A percentile compares a stretch with the other conserved stretches of the same genome.
Conservation (phyloP, 495 filamentous ascomycete genomes). For the Aspergillus indologenus region DNA sequence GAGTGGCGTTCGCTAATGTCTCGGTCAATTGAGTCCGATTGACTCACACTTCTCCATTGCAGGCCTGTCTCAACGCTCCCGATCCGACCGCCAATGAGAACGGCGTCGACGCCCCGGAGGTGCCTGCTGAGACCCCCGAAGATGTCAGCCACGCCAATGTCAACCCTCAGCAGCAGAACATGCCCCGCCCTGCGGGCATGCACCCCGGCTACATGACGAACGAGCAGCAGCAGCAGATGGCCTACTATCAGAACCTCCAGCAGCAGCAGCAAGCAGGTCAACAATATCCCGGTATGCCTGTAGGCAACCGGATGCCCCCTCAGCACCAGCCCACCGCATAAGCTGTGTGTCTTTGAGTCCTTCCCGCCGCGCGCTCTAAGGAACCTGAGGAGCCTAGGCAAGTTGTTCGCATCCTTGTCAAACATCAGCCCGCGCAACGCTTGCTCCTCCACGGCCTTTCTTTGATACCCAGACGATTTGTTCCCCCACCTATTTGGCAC, state of each 20-base stretch:
- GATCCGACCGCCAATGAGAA: slow-evolving; percentile 91
- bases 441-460: slow-evolving; percentile 33
- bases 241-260: slow-evolving; percentile 56
- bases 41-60: slow-evolving; percentile 11
- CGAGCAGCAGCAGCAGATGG: slow-evolving; percentile 57
- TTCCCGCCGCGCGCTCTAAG: slow-evolving; percentile 11
- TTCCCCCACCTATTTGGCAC: slow-evolving; percentile 30
- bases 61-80: slow-evolving; percentile 97
- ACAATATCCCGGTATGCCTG: slow-evolving; percentile 56
- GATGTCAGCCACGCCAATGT: slow-evolving; percentile 53
- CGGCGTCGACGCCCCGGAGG: slow-evolving; percentile 69
- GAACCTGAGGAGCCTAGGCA: slow-evolving; percentile 18
- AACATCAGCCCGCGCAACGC: slow-evolving; percentile 24
- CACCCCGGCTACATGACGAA: slow-evolving; percentile 54
- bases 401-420: slow-evolving; percentile 23
- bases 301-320: slow-evolving; percentile 52
- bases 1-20: slow-evolving; percentile 22
- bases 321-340: slow-evolving; percentile 52
- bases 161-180: slow-evolving; percentile 50
- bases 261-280: slow-evolving; percentile 54
- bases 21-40: neutral
- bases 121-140: slow-evolving; percentile 55
- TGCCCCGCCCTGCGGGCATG: slow-evolving; percentile 47
- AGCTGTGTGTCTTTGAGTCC: slow-evolving; percentile 48
- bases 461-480: slow-evolving; percentile 45